phyloP scores from a whole-genome alignment of 768 basidiomycete species.

The Obba rivulosa region DNA sequence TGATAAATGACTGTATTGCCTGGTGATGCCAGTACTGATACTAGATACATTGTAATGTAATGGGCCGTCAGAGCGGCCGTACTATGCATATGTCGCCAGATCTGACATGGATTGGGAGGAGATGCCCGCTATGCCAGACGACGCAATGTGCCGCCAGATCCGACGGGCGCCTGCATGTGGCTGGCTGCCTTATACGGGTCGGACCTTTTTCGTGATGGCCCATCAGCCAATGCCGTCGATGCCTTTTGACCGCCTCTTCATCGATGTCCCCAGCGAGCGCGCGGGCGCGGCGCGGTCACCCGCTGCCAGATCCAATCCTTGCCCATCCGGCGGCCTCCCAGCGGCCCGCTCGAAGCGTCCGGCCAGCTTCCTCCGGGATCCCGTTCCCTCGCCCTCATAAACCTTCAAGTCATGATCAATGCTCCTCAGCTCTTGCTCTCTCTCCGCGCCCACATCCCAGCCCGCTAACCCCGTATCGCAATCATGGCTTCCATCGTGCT shows the following conservation, averaged over 20 bases:
- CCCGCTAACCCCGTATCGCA: constrained; percentile 12
- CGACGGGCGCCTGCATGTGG: too few species aligned
- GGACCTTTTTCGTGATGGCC: too few species aligned
- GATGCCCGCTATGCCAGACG: too few species aligned
- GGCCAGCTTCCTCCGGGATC: constrained; percentile 1
- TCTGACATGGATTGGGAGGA: too few species aligned
- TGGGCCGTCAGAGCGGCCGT: too few species aligned
- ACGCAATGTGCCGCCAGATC: too few species aligned
- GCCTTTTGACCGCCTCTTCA: constrained; percentile 3
- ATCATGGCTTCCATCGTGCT: constrained; percentile 49
- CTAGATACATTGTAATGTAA: too few species aligned
- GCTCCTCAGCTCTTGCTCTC: constrained; percentile 1
- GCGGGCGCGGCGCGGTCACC: constrained; percentile 5
- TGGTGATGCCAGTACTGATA: too few species aligned
- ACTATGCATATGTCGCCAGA: too few species aligned
- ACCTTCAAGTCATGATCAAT: not conserved
- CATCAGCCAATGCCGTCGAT: too few species aligned
- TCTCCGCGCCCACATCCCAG: constrained; percentile 9
- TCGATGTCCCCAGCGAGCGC: not conserved
- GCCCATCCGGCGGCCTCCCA: not conserved
- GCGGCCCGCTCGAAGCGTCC: not conserved
- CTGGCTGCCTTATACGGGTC: too few species aligned
- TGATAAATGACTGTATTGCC: too few species aligned
- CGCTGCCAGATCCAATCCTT: not conserved
- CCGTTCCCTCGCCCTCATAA: constrained; percentile 4